Evolutionary conservation across 139 green algal genomes (phyloP).

Genomic region (Zygnema cylindricum): DNA sequence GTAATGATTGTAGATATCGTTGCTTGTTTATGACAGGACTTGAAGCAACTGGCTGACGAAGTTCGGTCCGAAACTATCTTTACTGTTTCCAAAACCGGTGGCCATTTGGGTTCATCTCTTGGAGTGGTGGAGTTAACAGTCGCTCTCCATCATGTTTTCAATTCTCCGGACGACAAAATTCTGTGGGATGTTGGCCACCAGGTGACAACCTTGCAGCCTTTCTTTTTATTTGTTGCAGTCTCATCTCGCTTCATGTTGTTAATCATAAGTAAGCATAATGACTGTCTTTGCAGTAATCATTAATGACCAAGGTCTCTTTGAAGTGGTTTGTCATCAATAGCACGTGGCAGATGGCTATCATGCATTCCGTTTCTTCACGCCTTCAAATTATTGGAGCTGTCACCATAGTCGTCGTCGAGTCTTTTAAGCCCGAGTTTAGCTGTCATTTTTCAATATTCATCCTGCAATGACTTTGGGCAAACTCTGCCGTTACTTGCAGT

Average conservation of each 20-base stretch:
- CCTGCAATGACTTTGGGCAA: no score
- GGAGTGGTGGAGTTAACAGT: conserved; percentile 98
- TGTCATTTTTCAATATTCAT: no score
- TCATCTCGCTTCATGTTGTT: neutral
- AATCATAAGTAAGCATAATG: conserved; percentile 17
- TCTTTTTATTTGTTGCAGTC: conserved; percentile 6
- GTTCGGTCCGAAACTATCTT: conserved; percentile 93
- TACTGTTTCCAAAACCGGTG: conserved; percentile 88
- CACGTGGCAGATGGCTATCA: no score
- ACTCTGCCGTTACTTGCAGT: no score
- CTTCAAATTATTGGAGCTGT: no score
- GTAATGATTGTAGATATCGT: no score
- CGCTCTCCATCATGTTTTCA: conserved; percentile 97
- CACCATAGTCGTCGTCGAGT: no score
- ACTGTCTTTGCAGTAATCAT: no score
- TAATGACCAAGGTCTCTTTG: no score
- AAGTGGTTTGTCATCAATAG: no score
- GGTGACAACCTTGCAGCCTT: conserved; percentile 9
- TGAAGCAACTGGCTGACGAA: conserved; percentile 95
- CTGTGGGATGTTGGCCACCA: conserved; percentile 94
- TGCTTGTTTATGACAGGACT: conserved; percentile 78
- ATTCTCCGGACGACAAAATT: conserved; percentile 93
- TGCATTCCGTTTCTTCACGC: no score
- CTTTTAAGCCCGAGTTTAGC: conserved; percentile 71
- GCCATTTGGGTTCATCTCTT: conserved; percentile 91